Evolutionary conservation across 1,139 yeast genomes (phyloP), one percentile per base, ranked within the genome.

Genomic region (Hansenula sp.): DNA sequence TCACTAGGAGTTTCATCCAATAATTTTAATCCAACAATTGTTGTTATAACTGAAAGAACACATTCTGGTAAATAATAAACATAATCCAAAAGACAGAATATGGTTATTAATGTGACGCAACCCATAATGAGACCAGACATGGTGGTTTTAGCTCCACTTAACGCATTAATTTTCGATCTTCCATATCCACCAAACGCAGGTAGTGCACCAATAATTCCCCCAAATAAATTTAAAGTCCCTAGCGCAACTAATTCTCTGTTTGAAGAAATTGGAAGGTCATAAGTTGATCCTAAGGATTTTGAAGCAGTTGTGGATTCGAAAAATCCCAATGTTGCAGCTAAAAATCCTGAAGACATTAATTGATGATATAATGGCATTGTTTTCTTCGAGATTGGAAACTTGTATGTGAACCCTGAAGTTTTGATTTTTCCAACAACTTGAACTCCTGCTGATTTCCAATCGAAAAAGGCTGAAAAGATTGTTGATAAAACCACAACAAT

Each of bases 111-210:
- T 0, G 97, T 82, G 14, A 82, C 71, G 1, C 76, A 25, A 0
- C 96, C 94, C 82, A 90, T 83, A 7, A 87, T 75, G 3, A 81
- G 79, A 0, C 96, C 95, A 34, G 95, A 77, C 62, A 84, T 68
- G 6, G 94, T 92, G 0, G 96, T 85, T 49, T 79, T 79, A 0
- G 95, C 97, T 9, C 90, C 90, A 11, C 92, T 80, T 36, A 88
- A 68, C 2, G 92, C 86, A 62, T 92, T 92, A 44, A 92, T 81
- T 55, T 86, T 90, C 29, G 95, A 82, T 57, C 98, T 74, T 2
- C 97, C 97, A 57, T 92, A 92, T 0, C 98, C 97, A 3, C 98
- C 98, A 69, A 90, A 90, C 1, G 96, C 80, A 0, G 98, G 97
- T 13, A 92, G 66, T 0, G 92, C 86, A 4, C 96, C 92, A 52